Evolutionary conservation across 352 stramenopile genomes (phyloP).

Genomic region (Globisporangium cylindrosporum): DNA sequence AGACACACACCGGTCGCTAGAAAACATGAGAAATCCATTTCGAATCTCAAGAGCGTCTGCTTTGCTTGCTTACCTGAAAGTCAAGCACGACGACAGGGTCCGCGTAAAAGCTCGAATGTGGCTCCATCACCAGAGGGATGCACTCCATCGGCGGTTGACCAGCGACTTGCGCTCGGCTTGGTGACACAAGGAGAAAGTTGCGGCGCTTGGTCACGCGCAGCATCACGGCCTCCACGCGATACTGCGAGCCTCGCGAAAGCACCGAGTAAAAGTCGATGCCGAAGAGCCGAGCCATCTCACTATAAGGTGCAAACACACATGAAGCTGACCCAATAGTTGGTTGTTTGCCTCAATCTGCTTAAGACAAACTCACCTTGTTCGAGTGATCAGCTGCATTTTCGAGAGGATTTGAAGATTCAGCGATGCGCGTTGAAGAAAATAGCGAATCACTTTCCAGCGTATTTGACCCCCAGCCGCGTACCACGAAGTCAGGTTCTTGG

Average conservation of each 20-base stretch:
- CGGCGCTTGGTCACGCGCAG: slow-evolving; percentile 87
- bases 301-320: slow-evolving; percentile 13
- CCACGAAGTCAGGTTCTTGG: slow-evolving; percentile 56
- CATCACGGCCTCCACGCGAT: slow-evolving; percentile 92
- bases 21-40: background rate
- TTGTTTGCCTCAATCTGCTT: too few species aligned
- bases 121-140: slow-evolving; percentile 95
- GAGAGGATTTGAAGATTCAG: slow-evolving; percentile 76
- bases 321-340: background rate
- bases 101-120: slow-evolving; percentile 93
- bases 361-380: slow-evolving; percentile 47
- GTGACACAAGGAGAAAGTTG: slow-evolving; percentile 86
- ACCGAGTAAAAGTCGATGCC: slow-evolving; percentile 94
- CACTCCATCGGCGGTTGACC: slow-evolving; percentile 89
- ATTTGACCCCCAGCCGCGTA: slow-evolving; percentile 36
- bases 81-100: slow-evolving; percentile 98
- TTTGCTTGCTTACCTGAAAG: slow-evolving; percentile 81
- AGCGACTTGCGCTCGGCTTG: slow-evolving; percentile 80
- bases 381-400: slow-evolving; percentile 84
- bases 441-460: slow-evolving; percentile 56
- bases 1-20: background rate
- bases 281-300: slow-evolving; percentile 92
- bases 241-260: slow-evolving; percentile 91
- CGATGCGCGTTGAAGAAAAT: slow-evolving; percentile 41
- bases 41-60: background rate